These are phyloP conservation scores for Pisolithus tinctorius DNA, from an alignment of 768 basidiomycete species.

Conservation along the genomic window DNA sequence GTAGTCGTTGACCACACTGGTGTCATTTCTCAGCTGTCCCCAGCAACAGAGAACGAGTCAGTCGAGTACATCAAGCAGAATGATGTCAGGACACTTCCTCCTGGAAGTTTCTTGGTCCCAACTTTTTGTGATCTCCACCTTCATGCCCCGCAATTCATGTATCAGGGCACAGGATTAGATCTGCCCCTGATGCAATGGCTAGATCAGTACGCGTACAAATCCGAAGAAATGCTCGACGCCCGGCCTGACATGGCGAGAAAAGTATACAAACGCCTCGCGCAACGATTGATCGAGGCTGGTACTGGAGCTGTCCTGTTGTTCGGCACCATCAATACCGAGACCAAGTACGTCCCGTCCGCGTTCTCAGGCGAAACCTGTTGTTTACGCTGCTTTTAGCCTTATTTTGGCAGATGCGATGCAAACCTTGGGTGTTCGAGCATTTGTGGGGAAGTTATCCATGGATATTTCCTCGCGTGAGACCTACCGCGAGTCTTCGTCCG, in stretches of 20 bases:
- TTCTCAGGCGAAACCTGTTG: background rate
- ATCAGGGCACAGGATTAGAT: constrained; percentile 82
- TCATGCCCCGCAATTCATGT: constrained; percentile 86
- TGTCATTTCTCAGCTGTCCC: constrained; percentile 44
- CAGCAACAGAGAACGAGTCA: constrained; percentile 31
- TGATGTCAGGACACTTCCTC: constrained; percentile 30
- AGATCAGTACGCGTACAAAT: constrained; percentile 72
- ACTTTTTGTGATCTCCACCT: constrained; percentile 80
- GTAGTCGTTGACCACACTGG: constrained; percentile 35
- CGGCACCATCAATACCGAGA: constrained; percentile 75
- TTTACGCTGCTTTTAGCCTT: constrained; percentile 38
- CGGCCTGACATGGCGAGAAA: constrained; percentile 51
- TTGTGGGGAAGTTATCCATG: constrained; percentile 91
- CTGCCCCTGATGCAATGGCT: constrained; percentile 84
- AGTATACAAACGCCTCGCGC: constrained; percentile 64
- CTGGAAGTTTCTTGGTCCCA: constrained; percentile 65
- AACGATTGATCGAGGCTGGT: constrained; percentile 63
- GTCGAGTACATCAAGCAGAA: constrained; percentile 22
- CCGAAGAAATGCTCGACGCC: constrained; percentile 68
- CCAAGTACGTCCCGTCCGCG: constrained; percentile 54
- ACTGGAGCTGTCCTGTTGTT: constrained; percentile 76
- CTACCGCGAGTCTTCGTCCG: constrained; percentile 59
- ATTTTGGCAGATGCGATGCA: constrained; percentile 76
- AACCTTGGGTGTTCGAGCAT: constrained; percentile 62
- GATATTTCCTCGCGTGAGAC: constrained; percentile 66